Conservation (phyloP, 495 filamentous ascomycete species). For the Polyplosphaeria fusca region DNA sequence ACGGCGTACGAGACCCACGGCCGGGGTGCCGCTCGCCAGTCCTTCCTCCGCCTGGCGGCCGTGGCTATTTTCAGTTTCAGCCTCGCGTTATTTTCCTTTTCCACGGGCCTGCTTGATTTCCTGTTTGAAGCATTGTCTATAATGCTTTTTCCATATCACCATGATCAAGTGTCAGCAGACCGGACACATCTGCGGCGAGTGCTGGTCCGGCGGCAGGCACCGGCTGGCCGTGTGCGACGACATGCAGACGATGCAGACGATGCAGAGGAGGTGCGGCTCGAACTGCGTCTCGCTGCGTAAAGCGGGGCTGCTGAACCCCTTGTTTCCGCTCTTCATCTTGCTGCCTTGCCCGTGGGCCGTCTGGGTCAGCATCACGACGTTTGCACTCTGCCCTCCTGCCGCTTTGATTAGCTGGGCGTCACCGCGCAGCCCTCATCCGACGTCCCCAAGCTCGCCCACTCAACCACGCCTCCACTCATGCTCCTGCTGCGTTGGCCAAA, state of each 20-base stretch:
- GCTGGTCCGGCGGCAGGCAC: slow-evolving; percentile 1
- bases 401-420: slow-evolving; percentile 7
- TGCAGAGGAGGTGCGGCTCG: slow-evolving; percentile 9
- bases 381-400: not conserved
- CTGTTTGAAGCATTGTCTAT: not conserved
- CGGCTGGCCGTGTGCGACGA: not conserved
- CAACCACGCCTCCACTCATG: not conserved
- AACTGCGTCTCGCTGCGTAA: slow-evolving; percentile 7
- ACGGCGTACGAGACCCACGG: not conserved
- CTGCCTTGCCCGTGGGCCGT: not conserved
- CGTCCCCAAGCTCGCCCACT: too few relatives aligned
- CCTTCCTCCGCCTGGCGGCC: slow-evolving; percentile 11
- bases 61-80: slow-evolving; percentile 11
- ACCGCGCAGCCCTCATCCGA: slow-evolving; percentile 15
- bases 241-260: slow-evolving; percentile 1
- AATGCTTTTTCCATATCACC: slow-evolving; percentile 13
- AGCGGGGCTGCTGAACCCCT: slow-evolving; percentile 2
- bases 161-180: slow-evolving; percentile 21
- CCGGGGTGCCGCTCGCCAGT: not conserved
- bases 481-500: slow-evolving; percentile 1
- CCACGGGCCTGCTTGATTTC: not conserved
- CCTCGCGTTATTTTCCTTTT: slow-evolving; percentile 18
- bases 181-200: slow-evolving; percentile 8
- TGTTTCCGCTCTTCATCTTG: not conserved
- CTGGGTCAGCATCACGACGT: slow-evolving; percentile 10